Evolutionary conservation across 805 yeast genomes (phyloP).

Genomic region (Hanseniaspora clermontiae): DNA sequence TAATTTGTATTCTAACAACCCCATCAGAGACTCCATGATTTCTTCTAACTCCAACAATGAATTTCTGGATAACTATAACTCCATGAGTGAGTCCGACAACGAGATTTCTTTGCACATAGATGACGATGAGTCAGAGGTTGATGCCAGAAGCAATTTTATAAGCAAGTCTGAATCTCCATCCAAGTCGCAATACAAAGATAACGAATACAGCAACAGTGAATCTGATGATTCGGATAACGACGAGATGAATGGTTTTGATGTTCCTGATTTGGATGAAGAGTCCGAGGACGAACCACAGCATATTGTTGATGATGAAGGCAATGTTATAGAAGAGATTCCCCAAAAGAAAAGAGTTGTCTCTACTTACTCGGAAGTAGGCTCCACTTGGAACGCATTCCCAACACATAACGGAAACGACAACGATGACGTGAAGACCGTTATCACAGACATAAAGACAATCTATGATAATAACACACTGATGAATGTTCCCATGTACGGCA

Average conservation of each 20-base stretch:
- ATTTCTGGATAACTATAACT: neutral
- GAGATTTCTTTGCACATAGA: neutral
- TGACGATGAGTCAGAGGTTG: neutral
- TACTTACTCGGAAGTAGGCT: constrained; percentile 25
- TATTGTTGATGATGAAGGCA: constrained; percentile 26
- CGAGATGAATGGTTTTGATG: neutral
- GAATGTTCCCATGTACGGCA: constrained; percentile 26
- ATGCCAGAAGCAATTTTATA: constrained; percentile 8
- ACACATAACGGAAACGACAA: constrained; percentile 16
- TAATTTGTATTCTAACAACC: neutral
- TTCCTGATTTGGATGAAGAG: constrained; percentile 13
- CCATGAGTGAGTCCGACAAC: neutral
- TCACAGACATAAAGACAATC: constrained; percentile 26
- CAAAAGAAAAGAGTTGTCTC: constrained; percentile 23
- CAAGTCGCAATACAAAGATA: neutral
- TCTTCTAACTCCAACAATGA: neutral
- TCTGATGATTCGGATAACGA: neutral
- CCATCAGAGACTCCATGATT: neutral
- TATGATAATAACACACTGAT: constrained; percentile 28
- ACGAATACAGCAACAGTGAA: constrained; percentile 1
- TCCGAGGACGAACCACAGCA: constrained; percentile 21
- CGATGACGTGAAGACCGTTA: constrained; percentile 22
- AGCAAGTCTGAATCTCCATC: constrained; percentile 1
- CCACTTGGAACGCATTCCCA: constrained; percentile 30
- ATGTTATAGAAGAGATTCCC: constrained; percentile 24